phyloP scores from a whole-genome alignment of 2,329 filamentous ascomycete genomes.

The Microsporum audouinii region DNA sequence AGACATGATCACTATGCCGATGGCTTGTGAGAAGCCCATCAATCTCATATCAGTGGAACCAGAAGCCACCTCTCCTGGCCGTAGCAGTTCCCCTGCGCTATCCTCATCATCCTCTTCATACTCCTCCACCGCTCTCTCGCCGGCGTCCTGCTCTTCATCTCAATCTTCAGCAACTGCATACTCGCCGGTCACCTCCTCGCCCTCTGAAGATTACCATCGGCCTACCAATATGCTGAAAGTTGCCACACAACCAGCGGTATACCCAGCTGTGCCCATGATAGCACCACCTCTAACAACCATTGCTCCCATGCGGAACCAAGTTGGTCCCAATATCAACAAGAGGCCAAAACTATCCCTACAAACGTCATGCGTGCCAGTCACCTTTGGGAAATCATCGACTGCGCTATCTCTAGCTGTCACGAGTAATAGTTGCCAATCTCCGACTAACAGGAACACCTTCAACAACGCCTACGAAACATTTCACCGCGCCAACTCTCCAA shows the following conservation, averaged over 20 bases:
- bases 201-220: background rate
- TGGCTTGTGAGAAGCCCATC: conserved; percentile 7
- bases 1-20: conserved; percentile 10
- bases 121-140: background rate
- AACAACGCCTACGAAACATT: conserved; percentile 45
- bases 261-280: conserved; percentile 5
- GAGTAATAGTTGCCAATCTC: conserved; percentile 40
- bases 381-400: conserved; percentile 44
- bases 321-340: conserved; percentile 16
- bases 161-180: conserved; percentile 6
- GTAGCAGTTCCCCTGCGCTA: background rate
- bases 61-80: background rate
- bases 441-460: conserved; percentile 51
- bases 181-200: background rate
- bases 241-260: conserved; percentile 7
- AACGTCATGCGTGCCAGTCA: conserved; percentile 40
- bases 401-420: conserved; percentile 44
- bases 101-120: conserved; percentile 8
- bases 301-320: background rate
- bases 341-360: conserved; percentile 52
- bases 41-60: conserved; percentile 8
- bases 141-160: background rate
- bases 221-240: conserved; percentile 9
- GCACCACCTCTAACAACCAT: conserved; percentile 12
- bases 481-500: conserved; percentile 24